Evolutionary conservation across 495 filamentous ascomycete species (phyloP), one percentile per base, ranked within the genome.

Genomic region (Cercophora scortea): DNA sequence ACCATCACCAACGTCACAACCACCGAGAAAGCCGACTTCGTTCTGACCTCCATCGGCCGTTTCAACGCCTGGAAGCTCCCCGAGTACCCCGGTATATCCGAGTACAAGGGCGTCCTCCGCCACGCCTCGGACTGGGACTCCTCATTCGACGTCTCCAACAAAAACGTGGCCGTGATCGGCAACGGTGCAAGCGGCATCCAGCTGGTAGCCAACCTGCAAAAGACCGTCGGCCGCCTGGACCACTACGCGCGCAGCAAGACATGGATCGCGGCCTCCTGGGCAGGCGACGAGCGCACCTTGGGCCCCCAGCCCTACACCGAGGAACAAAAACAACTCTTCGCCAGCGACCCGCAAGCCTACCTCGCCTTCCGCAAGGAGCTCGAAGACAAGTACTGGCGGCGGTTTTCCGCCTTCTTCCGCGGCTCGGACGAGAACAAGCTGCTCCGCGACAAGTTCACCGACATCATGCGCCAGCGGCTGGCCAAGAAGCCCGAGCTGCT

Each of bases 171-270:
- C 32, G 57, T 85, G 39, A 80, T 86, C 53, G 82, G 82, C 70
- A 86, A 71, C 72, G 80, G 64, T 50, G 79, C 57, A 68, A 81
- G 58, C 57, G 71, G 61, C 59, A 82, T 74, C 34, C 83, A 88
- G 55, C 73, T 87, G 17, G 75, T 84, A 6, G 73, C 80, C 10
- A 74, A 74, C 16, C 61, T 84, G 18, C 72, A 83, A 49, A 77
- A 78, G 11, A 55, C 70, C 8, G 78, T 80, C 12, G 59, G 67
- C 10, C 70, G 75, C 16, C 65, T 79, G 72, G 80, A 82, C 55
- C 78, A 85, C 64, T 88, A 86, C 48, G 81, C 79, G 6, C 77
- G 86, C 16, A 83, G 80, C 54, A 75, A 70, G 32, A 86, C 84
- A 1, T 88, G 85, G 85, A 81, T 89, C n/a, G 77, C 83, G 0